phyloP scores from a whole-genome alignment of 1,284 basidiomycete genomes.

The Athelia sp. region DNA sequence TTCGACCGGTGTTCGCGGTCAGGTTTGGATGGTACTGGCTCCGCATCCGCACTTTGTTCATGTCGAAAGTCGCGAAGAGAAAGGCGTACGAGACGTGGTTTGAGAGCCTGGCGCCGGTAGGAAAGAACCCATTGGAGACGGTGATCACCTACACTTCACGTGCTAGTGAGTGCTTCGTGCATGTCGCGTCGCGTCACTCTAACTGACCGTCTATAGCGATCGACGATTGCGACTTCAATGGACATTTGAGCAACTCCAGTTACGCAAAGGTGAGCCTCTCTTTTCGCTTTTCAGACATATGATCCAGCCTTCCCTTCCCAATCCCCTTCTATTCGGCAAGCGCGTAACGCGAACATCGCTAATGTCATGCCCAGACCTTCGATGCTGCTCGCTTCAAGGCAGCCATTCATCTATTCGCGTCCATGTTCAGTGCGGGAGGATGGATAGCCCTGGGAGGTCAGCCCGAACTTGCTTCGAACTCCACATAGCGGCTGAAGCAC shows the following conservation, averaged over 20 bases:
- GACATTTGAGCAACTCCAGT: slow-evolving; percentile 73
- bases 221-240: slow-evolving; percentile 68
- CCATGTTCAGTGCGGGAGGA: slow-evolving; percentile 59
- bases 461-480: slow-evolving; percentile 11
- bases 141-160: slow-evolving; percentile 37
- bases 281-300: too few species aligned
- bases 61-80: slow-evolving; percentile 30
- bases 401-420: slow-evolving; percentile 50
- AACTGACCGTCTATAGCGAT: slow-evolving; percentile 33
- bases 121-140: slow-evolving; percentile 48
- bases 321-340: too few species aligned
- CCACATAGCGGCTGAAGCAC: neutral
- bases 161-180: slow-evolving; percentile 43
- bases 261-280: slow-evolving; percentile 58
- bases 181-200: neutral
- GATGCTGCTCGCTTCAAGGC: slow-evolving; percentile 45
- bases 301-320: too few species aligned
- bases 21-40: slow-evolving; percentile 32
- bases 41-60: slow-evolving; percentile 34
- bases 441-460: slow-evolving; percentile 69
- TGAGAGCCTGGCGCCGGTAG: slow-evolving; percentile 47
- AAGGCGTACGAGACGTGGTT: slow-evolving; percentile 37
- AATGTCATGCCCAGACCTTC: slow-evolving; percentile 16
- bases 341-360: too few species aligned
- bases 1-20: slow-evolving; percentile 39